Evolutionary conservation across 2,329 filamentous ascomycete genomes (phyloP), one percentile per base, ranked within the genome.

Genomic region (Stagonosporopsis cucurbitacearum): DNA sequence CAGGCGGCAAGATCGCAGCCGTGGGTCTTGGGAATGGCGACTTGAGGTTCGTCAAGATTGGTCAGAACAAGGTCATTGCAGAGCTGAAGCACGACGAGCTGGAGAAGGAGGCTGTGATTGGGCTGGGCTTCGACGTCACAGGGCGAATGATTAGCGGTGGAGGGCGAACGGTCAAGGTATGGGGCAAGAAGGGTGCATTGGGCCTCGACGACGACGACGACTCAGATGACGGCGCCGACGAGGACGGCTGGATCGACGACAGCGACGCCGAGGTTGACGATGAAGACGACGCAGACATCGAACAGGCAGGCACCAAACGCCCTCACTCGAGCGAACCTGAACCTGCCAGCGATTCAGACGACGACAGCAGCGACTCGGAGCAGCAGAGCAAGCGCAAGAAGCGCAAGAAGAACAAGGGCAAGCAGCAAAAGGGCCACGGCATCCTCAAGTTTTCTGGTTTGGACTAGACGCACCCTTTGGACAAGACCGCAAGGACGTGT

Each of bases 121-220:
- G 85, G 0, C 76, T 99, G 0, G 89, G 84, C 1, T 96, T 98
- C 62, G 95, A 98, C 76, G 88, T 89, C 46, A 86, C 88, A 47
- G 91, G 92, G 41, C 84, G 95, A 41, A 86, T 99, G 81, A 92
- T 99, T 64, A 96, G 88, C 68, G 93, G 92, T 11, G 95, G 95
- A 50, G 95, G 95, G 0, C 85, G 84, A 65, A 87, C 87, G 0
- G 85, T 99, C 60, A 97, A 97, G 76, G 88, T 98, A 2, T 99
- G 95, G 95, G 86, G 87, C 58, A 86, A 95, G 71, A 84, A 88
- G 57, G 80, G 84, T 17, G 81, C 80, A 54, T 71, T 81, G 4
- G 81, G 83, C 68, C 80, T 84, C n/a, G 80, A 80, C 54, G 73
- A 81, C 2, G 81, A 83, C 67, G 72, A 26, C 65, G 66, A 68